Conservation (phyloP, 192 early-diverging fungal genomes). For the Coemansia sp. region DNA sequence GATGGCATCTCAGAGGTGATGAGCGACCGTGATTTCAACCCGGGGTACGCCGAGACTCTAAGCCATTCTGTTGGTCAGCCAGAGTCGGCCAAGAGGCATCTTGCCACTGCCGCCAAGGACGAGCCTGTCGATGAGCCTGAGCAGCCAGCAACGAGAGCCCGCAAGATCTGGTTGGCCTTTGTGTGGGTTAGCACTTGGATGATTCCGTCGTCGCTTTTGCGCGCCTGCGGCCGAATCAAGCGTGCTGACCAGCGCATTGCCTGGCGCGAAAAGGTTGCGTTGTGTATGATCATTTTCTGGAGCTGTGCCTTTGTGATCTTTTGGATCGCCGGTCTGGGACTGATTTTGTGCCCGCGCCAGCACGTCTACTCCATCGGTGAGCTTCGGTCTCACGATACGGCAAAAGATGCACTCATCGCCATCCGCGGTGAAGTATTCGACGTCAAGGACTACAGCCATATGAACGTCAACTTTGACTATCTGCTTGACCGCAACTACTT, state of each 20-base stretch:
- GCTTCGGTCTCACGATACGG: constrained; percentile 59
- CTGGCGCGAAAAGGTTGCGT: constrained; percentile 96
- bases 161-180: constrained; percentile 52
- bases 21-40: constrained; percentile 40
- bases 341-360: constrained; percentile 73
- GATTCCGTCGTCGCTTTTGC: constrained; percentile 74
- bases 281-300: constrained; percentile 83
- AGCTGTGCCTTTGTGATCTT: constrained; percentile 81
- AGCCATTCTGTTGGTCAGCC: constrained; percentile 17
- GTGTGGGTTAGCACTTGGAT: constrained; percentile 52
- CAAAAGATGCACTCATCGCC: constrained; percentile 62
- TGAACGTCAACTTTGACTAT: constrained; percentile 56
- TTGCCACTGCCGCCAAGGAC: constrained; percentile 34
- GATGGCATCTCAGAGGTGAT: constrained; percentile 46
- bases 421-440: constrained; percentile 87
- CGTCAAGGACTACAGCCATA: constrained; percentile 63
- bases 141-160: constrained; percentile 53
- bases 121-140: constrained; percentile 57
- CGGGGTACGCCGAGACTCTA: constrained; percentile 28
- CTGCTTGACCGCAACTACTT: constrained; percentile 59
- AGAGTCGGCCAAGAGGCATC: constrained; percentile 28
- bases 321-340: constrained; percentile 78
- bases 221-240: constrained; percentile 76
- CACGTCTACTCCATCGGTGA: constrained; percentile 71
- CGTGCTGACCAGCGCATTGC: constrained; percentile 82